These are phyloP conservation scores for Priceomyces medius DNA, from an alignment of 805 yeast species.

Conservation along the genomic window DNA sequence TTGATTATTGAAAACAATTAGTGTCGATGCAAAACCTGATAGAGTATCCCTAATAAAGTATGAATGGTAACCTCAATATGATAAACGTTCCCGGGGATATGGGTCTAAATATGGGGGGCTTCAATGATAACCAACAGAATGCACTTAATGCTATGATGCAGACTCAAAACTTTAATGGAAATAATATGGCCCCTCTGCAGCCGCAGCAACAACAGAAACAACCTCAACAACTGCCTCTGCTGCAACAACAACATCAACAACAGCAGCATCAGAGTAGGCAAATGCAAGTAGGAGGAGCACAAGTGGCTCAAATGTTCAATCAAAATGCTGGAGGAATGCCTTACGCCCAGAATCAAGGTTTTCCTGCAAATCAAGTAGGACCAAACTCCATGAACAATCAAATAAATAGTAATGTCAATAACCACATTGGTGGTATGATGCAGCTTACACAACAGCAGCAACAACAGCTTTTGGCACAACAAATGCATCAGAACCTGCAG, in stretches of 20 bases:
- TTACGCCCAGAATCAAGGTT: neutral
- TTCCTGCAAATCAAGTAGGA: neutral
- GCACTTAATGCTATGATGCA: conserved; percentile 12
- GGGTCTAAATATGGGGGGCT: conserved; percentile 7
- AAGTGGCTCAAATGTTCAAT: neutral
- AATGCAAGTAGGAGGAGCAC: neutral
- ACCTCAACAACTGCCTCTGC: conserved; percentile 12
- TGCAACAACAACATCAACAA: conserved; percentile 2
- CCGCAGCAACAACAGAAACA: conserved; percentile 12
- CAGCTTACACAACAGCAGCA: conserved; percentile 9
- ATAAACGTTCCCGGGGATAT: conserved; percentile 12
- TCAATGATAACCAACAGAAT: conserved; percentile 10
- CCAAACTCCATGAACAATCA: conserved; percentile 3
- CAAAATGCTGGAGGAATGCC: conserved; percentile 2
- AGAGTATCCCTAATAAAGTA: neutral
- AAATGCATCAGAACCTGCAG: conserved; percentile 12
- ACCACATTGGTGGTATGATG: conserved; percentile 5
- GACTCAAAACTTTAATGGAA: conserved; percentile 7
- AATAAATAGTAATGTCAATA: conserved; percentile 3
- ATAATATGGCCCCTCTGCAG: neutral
- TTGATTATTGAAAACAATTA: too few species aligned
- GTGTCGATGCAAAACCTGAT: neutral
- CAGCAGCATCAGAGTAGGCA: conserved; percentile 4
- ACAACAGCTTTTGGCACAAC: conserved; percentile 12
- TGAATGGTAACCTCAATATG: conserved; percentile 11